These are phyloP conservation scores for Phylloporus rhodoxanthus DNA, from an alignment of 768 basidiomycete genomes.

Conservation along the genomic window DNA sequence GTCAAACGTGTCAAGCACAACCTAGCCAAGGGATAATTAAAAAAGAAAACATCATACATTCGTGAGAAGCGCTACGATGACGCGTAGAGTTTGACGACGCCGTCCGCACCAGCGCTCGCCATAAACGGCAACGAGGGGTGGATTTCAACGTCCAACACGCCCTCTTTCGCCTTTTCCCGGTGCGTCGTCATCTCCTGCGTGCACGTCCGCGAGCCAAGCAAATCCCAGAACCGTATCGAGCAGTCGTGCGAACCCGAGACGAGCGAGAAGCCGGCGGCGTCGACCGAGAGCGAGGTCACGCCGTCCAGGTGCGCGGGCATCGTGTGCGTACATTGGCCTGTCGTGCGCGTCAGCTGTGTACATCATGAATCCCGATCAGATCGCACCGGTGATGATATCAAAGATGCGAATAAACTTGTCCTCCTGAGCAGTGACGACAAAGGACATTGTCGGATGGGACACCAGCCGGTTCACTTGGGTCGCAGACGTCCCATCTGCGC, in stretches of 20 bases:
- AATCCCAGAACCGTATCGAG: conserved; percentile 91
- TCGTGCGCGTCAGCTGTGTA: conserved; percentile 2
- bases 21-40: not conserved
- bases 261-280: conserved; percentile 79
- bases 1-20: conserved; percentile 10
- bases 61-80: conserved; percentile 48
- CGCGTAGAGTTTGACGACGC: conserved; percentile 86
- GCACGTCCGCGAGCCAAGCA: conserved; percentile 73
- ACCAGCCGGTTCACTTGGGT: conserved; percentile 83
- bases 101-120: conserved; percentile 94
- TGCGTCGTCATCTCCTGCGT: conserved; percentile 88
- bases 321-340: conserved; percentile 83
- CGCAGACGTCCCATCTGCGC: conserved; percentile 61
- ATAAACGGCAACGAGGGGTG: conserved; percentile 79
- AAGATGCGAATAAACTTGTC: conserved; percentile 91
- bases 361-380: not conserved
- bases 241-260: conserved; percentile 92
- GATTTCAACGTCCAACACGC: conserved; percentile 83
- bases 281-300: conserved; percentile 86
- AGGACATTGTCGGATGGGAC: conserved; percentile 85
- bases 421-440: conserved; percentile 87
- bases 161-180: conserved; percentile 84
- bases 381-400: conserved; percentile 74
- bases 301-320: conserved; percentile 89
- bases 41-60: not conserved